Conservation (phyloP, 179 eudicot species). For the Nepenthes alata region DNA sequence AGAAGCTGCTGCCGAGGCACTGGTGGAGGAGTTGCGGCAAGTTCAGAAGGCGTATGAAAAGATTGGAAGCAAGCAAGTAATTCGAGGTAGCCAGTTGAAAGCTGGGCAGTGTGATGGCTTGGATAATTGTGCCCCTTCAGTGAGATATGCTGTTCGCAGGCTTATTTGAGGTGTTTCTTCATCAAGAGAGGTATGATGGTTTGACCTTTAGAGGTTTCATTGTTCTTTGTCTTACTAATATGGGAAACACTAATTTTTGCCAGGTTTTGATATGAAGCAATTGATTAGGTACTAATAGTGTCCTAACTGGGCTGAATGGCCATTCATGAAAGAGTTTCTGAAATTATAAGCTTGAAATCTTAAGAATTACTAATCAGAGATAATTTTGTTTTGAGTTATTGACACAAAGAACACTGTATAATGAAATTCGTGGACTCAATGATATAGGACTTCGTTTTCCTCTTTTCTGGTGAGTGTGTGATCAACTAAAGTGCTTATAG, state of each 20-base stretch:
- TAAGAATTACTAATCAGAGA: no score
- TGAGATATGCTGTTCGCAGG: constrained; percentile 80
- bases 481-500: no score
- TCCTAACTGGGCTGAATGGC: no score
- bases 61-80: constrained; percentile 29
- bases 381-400: no score
- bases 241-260: neutral
- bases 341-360: no score
- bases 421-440: no score
- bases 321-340: no score
- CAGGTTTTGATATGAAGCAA: no score
- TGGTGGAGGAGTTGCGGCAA: constrained; percentile 59
- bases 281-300: no score
- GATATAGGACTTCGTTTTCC: no score
- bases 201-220: neutral
- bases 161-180: constrained; percentile 89
- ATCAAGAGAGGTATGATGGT: constrained; percentile 52
- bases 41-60: constrained; percentile 59
- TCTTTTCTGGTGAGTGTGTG: no score
- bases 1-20: constrained; percentile 60
- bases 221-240: neutral
- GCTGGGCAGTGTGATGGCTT: constrained; percentile 65
- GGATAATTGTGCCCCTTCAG: constrained; percentile 62
- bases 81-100: constrained; percentile 48
- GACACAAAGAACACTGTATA: no score